Evolutionary conservation across 306 rosid genomes (phyloP).

Genomic region (Begonia loranthoides): DNA sequence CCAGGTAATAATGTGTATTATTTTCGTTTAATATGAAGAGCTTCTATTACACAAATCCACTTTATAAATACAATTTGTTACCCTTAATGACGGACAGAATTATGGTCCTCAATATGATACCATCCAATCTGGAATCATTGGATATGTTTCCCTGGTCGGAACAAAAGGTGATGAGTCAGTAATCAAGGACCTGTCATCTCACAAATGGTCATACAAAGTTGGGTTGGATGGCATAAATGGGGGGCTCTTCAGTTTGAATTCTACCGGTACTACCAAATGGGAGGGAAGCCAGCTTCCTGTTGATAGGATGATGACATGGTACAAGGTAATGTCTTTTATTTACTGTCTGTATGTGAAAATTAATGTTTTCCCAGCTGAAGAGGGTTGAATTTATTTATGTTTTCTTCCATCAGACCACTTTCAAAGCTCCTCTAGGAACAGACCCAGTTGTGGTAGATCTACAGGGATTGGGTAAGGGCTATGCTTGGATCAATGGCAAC

Average conservation of each 20-base stretch:
- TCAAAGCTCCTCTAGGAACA: constrained; percentile 39
- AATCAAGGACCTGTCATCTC: constrained; percentile 22
- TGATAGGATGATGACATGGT: constrained; percentile 41
- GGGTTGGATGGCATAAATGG: constrained; percentile 30
- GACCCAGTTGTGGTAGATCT: neutral
- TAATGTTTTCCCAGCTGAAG: no score
- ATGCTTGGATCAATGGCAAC: neutral
- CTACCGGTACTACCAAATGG: constrained; percentile 21
- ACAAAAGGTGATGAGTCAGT: constrained; percentile 28
- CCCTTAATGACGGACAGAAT: constrained; percentile 8
- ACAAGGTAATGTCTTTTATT: constrained; percentile 29
- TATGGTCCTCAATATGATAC: constrained; percentile 26
- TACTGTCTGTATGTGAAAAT: neutral
- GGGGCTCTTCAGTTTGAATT: constrained; percentile 9
- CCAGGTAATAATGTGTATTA: constrained; percentile 6
- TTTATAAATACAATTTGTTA: no score
- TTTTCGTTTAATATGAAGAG: no score
- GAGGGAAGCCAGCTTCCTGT: constrained; percentile 8
- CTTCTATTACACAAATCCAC: no score
- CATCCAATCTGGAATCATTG: constrained; percentile 23
- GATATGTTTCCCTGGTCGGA: constrained; percentile 24
- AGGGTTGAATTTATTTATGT: no score
- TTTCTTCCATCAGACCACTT: constrained; percentile 18
- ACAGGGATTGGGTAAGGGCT: constrained; percentile 3
- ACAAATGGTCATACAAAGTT: constrained; percentile 33